Evolutionary conservation across 768 basidiomycete genomes (phyloP).

Genomic region (Mycena chlorophos): DNA sequence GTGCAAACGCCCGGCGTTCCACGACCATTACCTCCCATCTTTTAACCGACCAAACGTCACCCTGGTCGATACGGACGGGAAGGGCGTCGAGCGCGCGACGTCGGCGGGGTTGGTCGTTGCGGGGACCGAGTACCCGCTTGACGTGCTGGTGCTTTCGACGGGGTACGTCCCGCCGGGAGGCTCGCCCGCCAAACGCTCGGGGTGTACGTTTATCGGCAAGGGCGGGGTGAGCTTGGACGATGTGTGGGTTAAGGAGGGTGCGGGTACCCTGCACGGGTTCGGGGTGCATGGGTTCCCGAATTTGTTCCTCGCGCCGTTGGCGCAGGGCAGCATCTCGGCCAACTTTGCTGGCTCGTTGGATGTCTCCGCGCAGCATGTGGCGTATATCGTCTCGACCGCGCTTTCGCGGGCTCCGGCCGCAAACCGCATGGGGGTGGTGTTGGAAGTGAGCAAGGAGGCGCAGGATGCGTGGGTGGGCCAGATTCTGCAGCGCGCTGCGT

Average conservation of each 20-base stretch:
- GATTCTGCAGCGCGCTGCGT: conserved; percentile 3
- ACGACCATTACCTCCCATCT: conserved; percentile 22
- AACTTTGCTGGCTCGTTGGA: conserved; percentile 10
- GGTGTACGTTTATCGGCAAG: conserved; percentile 2
- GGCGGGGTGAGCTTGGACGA: conserved; percentile 13
- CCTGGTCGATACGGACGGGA: conserved; percentile 23
- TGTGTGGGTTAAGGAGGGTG: conserved; percentile 7
- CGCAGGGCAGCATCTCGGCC: conserved; percentile 4
- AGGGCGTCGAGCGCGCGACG: conserved; percentile 10
- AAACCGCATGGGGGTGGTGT: not conserved
- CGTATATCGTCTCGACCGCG: not conserved
- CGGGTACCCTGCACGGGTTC: conserved; percentile 18
- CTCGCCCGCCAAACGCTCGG: not conserved
- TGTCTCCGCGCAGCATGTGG: conserved; percentile 5
- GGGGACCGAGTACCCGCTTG: conserved; percentile 10
- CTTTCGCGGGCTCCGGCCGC: conserved; percentile 1
- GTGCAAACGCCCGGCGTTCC: conserved; percentile 25
- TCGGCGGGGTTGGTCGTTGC: conserved; percentile 3
- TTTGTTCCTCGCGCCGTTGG: conserved; percentile 13
- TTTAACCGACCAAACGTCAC: conserved; percentile 20
- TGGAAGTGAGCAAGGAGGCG: conserved; percentile 9
- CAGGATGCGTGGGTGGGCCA: conserved; percentile 7
- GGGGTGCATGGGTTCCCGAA: conserved; percentile 18
- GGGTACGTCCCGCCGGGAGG: not conserved
- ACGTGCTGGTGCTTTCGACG: conserved; percentile 15